Evolutionary conservation across 805 yeast genomes (phyloP).

Genomic region (Kazachstania taianensis): DNA sequence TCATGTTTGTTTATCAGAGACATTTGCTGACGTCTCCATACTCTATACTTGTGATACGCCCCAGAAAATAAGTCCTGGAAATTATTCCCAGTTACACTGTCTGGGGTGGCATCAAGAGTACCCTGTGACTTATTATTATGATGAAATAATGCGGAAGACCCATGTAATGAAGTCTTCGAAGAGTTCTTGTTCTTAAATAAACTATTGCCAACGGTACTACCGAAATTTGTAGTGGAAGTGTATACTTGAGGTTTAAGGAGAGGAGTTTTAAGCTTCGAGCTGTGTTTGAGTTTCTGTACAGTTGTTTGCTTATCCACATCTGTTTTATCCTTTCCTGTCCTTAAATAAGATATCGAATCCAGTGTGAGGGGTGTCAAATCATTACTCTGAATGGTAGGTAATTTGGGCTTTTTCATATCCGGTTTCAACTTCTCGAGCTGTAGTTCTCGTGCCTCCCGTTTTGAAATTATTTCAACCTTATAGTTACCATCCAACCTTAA

Average conservation of each 20-base stretch:
- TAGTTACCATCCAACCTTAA: constrained; percentile 34
- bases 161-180: constrained; percentile 26
- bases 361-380: constrained; percentile 28
- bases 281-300: background rate
- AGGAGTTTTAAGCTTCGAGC: background rate
- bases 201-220: constrained; percentile 11
- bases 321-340: constrained; percentile 14
- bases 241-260: constrained; percentile 1
- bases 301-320: constrained; percentile 14
- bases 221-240: constrained; percentile 6
- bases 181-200: constrained; percentile 30
- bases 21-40: constrained; percentile 82
- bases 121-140: constrained; percentile 12
- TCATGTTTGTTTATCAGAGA: constrained; percentile 68
- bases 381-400: constrained; percentile 29
- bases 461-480: constrained; percentile 35
- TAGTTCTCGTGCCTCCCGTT: constrained; percentile 32
- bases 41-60: constrained; percentile 74
- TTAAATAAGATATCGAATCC: constrained; percentile 19
- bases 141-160: constrained; percentile 11
- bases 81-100: constrained; percentile 10
- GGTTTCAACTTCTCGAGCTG: constrained; percentile 27
- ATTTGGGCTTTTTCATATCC: constrained; percentile 19
- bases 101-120: constrained; percentile 9
- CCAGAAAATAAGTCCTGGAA: constrained; percentile 32